phyloP scores from a whole-genome alignment of 2,329 filamentous ascomycete species.

The Cercospora citrullina region DNA sequence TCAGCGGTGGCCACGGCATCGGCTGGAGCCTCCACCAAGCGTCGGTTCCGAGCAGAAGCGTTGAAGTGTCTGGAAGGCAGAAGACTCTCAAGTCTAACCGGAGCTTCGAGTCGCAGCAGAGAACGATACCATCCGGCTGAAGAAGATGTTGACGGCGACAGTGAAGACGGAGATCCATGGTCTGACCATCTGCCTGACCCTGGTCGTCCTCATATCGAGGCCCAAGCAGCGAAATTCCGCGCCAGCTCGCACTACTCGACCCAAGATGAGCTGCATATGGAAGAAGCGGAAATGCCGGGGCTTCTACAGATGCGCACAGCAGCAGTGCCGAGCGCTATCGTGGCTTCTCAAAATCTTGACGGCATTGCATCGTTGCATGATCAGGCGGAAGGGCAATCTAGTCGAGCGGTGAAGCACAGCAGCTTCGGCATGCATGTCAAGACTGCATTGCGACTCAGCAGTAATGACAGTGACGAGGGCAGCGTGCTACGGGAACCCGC shows the following conservation, averaged over 20 bases:
- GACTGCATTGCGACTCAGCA: slow-evolving; percentile 6
- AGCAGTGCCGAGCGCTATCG: background rate
- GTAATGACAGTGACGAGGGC: background rate
- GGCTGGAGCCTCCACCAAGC: slow-evolving; percentile 8
- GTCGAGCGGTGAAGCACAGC: background rate
- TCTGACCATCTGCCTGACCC: background rate
- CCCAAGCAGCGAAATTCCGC: background rate
- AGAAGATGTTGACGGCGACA: background rate
- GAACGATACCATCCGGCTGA: background rate
- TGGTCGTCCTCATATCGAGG: background rate
- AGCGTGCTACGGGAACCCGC: background rate
- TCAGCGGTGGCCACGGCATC: slow-evolving; percentile 3
- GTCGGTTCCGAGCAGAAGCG: slow-evolving; percentile 8
- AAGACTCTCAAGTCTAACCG: background rate
- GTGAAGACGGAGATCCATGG: slow-evolving; percentile 11
- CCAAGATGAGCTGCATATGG: background rate
- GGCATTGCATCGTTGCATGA: background rate
- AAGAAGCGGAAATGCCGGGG: background rate
- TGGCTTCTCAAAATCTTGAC: background rate
- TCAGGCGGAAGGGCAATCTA: background rate
- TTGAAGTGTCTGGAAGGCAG: slow-evolving; percentile 13
- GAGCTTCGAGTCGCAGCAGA: background rate
- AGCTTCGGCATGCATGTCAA: background rate
- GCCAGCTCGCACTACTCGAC: background rate
- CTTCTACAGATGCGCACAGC: background rate